Base-by-base conservation (phyloP, 192 early-diverging fungal species). In the Linderina pennispora region DNA sequence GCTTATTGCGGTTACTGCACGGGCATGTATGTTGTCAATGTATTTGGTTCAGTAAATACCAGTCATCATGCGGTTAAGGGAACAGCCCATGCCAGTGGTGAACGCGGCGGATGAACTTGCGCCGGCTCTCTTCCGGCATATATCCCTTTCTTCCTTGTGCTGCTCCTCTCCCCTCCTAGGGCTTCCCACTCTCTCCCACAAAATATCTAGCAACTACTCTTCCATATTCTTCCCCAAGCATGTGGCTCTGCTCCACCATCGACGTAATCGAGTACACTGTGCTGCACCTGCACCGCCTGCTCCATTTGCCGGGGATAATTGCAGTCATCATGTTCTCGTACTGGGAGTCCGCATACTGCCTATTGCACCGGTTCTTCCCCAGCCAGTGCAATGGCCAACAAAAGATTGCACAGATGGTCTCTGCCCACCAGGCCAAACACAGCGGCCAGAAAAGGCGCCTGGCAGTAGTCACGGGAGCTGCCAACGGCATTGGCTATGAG, bases 401-500 rank as follows among this genome's bases (percentile, higher is more conserved):
- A 4, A 37, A 53, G 33, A 69, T 69, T 21, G 62, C 62, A 38
- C 24, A 32, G 37, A 49, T 57, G 36, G 48, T 69, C 8, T 54
- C 58, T 1, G 53, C 45, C 3, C 45, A 58, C 40, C 45, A 46
- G 7, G 28, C 28, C 28, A 31, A 8, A 11, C 28, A 31, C 28
- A 11, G 11, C 28, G 28, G 6, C 5, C 6, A 11, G 11, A 31
- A 11, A 16, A 19, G 18, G 3, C 50, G 28, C 21, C 56, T 71
- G 3, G 68, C 66, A 9, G 62, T 71, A 1, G 64, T 71, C 21
- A 71, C 74, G 8, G 81, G 82, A 1, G 82, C 79, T 20, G 81
- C 81, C 45, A 59, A 74, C 15, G 82, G 80, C 3, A 62, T 81
- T 11, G 82, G 82, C 8, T 69, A 62, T 15, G 78, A 80, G 38